phyloP scores from a whole-genome alignment of 495 filamentous ascomycete genomes.

The Penicillium goetzii region DNA sequence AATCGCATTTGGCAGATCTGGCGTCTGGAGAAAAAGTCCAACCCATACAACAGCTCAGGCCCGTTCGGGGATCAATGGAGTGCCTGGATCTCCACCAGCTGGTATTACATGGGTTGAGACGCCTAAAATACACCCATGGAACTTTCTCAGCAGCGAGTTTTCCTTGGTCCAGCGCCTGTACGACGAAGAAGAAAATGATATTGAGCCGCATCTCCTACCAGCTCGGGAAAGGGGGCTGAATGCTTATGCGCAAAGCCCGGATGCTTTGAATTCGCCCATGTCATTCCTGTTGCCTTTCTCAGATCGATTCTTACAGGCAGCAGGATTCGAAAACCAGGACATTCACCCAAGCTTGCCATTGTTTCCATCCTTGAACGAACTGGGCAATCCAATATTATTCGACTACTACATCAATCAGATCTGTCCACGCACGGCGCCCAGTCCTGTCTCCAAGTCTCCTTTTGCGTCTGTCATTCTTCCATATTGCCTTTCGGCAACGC shows the following conservation, averaged over 20 bases:
- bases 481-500: conserved; percentile 9
- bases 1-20: conserved; percentile 6
- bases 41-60: background rate
- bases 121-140: background rate
- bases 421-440: conserved; percentile 15
- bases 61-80: background rate
- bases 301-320: background rate
- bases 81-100: background rate
- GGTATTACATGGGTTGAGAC: background rate
- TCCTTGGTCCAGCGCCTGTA: background rate
- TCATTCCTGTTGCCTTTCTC: background rate
- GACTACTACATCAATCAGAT: conserved; percentile 21
- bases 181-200: background rate
- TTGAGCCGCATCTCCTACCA: background rate
- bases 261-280: background rate
- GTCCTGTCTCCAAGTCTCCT: conserved; percentile 12
- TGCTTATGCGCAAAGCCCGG: background rate
- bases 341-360: background rate
- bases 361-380: conserved; percentile 7
- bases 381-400: conserved; percentile 14
- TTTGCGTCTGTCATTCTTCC: conserved; percentile 25
- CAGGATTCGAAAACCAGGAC: background rate
- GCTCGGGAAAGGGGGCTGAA: background rate
- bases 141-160: background rate
- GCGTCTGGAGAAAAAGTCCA: background rate